Base-by-base conservation (phyloP, 2,329 filamentous ascomycete genomes). In the Hymenoscyphus occultus region DNA sequence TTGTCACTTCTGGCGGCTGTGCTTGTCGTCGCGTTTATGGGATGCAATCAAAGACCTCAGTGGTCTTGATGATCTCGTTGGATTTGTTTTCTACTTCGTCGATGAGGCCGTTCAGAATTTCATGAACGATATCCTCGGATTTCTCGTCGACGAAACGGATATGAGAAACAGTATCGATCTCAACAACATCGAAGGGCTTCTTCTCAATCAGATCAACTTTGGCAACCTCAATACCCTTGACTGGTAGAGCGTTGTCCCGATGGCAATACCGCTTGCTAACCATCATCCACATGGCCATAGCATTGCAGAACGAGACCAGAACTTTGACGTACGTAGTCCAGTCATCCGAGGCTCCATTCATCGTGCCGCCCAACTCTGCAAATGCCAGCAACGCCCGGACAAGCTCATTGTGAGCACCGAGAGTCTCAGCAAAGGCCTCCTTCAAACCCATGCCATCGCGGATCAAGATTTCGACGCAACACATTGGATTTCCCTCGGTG, bases 261-360 rank as follows among this genome's bases (percentile, higher is more conserved):
- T 54, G 48, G 19, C 48, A 51, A 14, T 62, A 62, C 16, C 60
- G 31, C 32, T 62, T 62, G 22, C 45, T 56, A 6, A 39, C 51
- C 35, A 62, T 40, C 60, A 62, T 62, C 60, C 60, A 62, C n/a
- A 39, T 45, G 1, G 60, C 60, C 60, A 62, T 57, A 6, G 60
- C 51, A 32, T 62, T 22, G 16, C 31, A 40, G 35, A 56, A 62
- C 0, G 32, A 48, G 19, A 42, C 60, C n/a, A 62, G 9, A 39
- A 62, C 32, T 13, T 51, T 56, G 14, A 62, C 60, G 31, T 62
- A 62, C 60, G 28, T 19, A 16, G 14, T 22, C 60, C 60, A 57
- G 19, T 32, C 48, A 28, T 56, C 35, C 7, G 14, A 19, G 7
- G 31, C 22, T 28, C 6, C 32, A 59, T 39, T 28, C 32, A 28